Conservation (phyloP, 225 moss, liverwort and hornwort species). For the Climacium dendroides region DNA sequence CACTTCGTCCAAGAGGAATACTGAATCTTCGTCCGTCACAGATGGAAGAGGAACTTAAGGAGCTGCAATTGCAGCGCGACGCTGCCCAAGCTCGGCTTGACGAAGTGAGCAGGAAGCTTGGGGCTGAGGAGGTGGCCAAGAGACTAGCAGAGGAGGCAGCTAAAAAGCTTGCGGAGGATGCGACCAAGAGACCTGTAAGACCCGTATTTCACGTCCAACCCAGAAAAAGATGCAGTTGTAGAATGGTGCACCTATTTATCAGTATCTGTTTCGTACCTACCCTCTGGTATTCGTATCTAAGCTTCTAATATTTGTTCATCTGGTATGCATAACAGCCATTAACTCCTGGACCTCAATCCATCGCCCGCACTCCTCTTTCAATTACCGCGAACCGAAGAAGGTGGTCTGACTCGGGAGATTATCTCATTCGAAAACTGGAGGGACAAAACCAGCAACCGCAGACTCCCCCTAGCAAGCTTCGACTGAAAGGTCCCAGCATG, state of each 20-base stretch:
- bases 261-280: not conserved
- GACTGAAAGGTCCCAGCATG: constrained; percentile 30
- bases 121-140: constrained; percentile 61
- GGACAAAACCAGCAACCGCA: constrained; percentile 13
- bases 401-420: constrained; percentile 55
- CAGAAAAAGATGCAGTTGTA: not conserved
- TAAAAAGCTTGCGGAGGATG: constrained; percentile 24
- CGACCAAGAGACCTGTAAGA: constrained; percentile 20
- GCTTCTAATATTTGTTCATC: not conserved
- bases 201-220: not conserved
- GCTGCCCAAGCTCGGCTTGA: constrained; percentile 82
- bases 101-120: constrained; percentile 73
- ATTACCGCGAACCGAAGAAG: constrained; percentile 25
- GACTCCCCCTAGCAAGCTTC: constrained; percentile 23
- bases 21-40: constrained; percentile 5
- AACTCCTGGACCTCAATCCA: constrained; percentile 27
- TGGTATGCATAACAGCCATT: not conserved
- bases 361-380: constrained; percentile 17
- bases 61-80: constrained; percentile 70
- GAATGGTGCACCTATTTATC: not conserved
- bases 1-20: not conserved
- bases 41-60: constrained; percentile 86
- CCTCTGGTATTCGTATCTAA: not conserved
- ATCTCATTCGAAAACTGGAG: constrained; percentile 44
- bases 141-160: constrained; percentile 48